phyloP scores from a whole-genome alignment of 2,329 filamentous ascomycete species.

The Colletotrichum sp. region DNA sequence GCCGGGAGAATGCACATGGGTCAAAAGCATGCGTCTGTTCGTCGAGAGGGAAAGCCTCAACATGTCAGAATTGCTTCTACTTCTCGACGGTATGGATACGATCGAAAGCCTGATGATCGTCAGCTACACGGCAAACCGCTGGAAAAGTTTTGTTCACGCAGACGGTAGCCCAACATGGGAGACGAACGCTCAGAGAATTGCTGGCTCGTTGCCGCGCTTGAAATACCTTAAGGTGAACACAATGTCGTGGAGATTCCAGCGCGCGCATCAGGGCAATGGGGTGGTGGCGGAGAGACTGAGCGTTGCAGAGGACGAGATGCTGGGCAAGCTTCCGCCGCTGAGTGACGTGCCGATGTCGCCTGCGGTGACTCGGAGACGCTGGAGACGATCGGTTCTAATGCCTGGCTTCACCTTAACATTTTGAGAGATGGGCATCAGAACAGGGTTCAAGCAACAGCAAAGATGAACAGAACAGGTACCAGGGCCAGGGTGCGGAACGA shows the following conservation, averaged over 20 bases:
- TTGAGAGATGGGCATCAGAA: too few relatives aligned
- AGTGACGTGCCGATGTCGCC: too few relatives aligned
- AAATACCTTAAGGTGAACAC: background rate
- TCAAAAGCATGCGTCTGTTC: background rate
- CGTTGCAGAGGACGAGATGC: background rate
- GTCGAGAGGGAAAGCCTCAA: too few relatives aligned
- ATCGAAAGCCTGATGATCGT: background rate
- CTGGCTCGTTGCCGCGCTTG: background rate
- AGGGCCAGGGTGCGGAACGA: background rate
- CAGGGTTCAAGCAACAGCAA: background rate
- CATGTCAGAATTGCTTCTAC: background rate
- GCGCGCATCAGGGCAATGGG: background rate
- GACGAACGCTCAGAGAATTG: fast-evolving
- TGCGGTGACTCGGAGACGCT: too few relatives aligned
- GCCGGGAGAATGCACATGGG: background rate
- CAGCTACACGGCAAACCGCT: background rate
- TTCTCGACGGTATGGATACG: background rate
- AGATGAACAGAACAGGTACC: background rate
- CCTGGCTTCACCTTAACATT: too few relatives aligned
- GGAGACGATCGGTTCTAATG: too few relatives aligned
- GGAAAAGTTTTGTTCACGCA: fast-evolving
- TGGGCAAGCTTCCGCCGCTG: fast-evolving
- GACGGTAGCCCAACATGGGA: background rate
- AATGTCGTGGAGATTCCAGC: background rate
- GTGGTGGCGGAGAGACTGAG: background rate